phyloP scores from a whole-genome alignment of 2,329 filamentous ascomycete species.

The Bipolaris victoriae region DNA sequence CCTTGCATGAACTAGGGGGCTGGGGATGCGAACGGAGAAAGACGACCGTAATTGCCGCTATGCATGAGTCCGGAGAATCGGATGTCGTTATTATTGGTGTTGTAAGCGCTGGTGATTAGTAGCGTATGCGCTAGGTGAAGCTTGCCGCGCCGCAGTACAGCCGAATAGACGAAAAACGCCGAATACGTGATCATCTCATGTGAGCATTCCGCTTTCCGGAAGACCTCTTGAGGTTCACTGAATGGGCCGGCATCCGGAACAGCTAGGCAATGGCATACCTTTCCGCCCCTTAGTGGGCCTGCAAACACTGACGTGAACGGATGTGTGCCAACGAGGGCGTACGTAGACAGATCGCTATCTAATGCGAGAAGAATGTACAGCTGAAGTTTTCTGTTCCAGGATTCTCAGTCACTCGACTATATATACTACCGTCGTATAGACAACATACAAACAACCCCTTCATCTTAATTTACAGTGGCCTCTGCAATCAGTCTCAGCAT shows the following conservation, averaged over 20 bases:
- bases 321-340: not conserved
- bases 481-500: not conserved
- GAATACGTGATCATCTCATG: no score
- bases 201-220: not conserved
- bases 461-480: not conserved
- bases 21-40: not conserved
- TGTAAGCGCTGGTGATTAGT: not conserved
- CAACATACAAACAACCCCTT: not conserved
- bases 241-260: not conserved
- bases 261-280: not conserved
- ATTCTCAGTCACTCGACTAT: not conserved
- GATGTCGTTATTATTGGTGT: not conserved
- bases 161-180: no score
- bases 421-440: not conserved
- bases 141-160: no score
- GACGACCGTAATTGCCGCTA: not conserved
- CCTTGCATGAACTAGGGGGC: not conserved
- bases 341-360: no score
- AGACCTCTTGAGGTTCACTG: not conserved
- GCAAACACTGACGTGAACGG: not conserved
- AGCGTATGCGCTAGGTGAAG: not conserved
- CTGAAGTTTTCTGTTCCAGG: not conserved
- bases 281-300: not conserved
- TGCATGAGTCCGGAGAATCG: not conserved
- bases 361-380: no score